A percentile compares a stretch with the other conserved stretches of the same genome.
Evolutionary conservation across 1,284 basidiomycete species (phyloP).

Genomic region (Schizophyllum commune): DNA sequence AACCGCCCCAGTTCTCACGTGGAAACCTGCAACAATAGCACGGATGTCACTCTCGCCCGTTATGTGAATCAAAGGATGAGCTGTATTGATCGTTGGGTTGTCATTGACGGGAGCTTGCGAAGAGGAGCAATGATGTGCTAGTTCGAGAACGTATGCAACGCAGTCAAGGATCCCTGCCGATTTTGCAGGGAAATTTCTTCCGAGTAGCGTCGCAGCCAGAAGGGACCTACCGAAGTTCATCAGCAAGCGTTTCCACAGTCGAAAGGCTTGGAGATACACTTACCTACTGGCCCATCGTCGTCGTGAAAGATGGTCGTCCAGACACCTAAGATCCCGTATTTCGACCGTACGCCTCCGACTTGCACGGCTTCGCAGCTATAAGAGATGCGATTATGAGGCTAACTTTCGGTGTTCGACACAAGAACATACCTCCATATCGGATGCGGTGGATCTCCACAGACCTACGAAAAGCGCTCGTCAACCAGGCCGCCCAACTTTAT

Average conservation of each 20-base stretch:
- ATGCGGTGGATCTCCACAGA: constrained; percentile 48
- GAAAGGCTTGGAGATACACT: constrained; percentile 11
- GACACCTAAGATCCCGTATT: constrained; percentile 50
- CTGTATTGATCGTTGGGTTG: no score
- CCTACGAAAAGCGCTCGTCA: constrained; percentile 22
- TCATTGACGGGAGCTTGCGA: no score
- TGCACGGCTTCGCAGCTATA: constrained; percentile 56
- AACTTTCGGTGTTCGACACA: background rate
- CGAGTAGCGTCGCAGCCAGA: background rate
- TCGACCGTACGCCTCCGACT: constrained; percentile 51
- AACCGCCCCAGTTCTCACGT: no score
- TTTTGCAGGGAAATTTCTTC: background rate
- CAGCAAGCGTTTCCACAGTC: background rate
- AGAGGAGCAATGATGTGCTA: no score
- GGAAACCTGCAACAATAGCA: no score
- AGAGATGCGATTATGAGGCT: constrained; percentile 4
- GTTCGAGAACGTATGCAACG: no score
- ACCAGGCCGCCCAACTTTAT: background rate
- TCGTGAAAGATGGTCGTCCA: constrained; percentile 70
- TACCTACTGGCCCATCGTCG: constrained; percentile 45
- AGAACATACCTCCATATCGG: constrained; percentile 53
- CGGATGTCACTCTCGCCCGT: no score
- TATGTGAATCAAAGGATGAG: no score
- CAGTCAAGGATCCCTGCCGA: no score
- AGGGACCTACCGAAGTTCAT: background rate